Conservation (phyloP, 129 eudicot genomes). For the Centella asiatica region DNA sequence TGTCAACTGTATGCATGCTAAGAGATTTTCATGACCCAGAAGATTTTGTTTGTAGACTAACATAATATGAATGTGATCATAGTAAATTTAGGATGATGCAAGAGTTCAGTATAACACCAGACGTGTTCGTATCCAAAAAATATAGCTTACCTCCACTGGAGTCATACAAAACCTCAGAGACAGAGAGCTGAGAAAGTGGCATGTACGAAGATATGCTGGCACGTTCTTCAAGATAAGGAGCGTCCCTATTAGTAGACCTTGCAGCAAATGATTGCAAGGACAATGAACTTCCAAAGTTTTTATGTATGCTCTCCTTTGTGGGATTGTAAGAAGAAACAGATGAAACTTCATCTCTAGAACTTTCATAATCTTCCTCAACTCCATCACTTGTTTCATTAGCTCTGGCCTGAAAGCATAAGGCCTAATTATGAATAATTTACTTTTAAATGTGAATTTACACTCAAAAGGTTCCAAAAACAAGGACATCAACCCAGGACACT, state of each 20-base stretch:
- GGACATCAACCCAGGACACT: no score
- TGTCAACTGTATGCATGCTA: background rate
- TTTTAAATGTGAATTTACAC: slow-evolving; percentile 1
- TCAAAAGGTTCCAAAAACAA: no score
- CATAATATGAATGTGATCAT: background rate
- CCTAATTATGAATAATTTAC: no score
- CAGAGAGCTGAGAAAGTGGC: slow-evolving; percentile 60
- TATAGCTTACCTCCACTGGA: slow-evolving; percentile 61
- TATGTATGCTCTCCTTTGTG: slow-evolving; percentile 50
- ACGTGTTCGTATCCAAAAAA: slow-evolving; percentile 1
- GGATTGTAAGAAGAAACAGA: slow-evolving; percentile 89
- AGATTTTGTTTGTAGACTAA: background rate
- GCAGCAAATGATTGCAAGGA: slow-evolving; percentile 74
- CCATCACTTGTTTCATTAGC: slow-evolving; percentile 77
- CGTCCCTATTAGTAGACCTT: slow-evolving; percentile 63
- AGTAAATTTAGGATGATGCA: background rate
- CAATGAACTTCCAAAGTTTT: slow-evolving; percentile 70
- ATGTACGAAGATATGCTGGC: slow-evolving; percentile 55
- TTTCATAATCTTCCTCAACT: slow-evolving; percentile 79
- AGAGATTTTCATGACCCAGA: background rate
- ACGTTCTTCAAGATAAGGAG: slow-evolving; percentile 48
- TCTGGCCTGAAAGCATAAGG: slow-evolving; percentile 56
- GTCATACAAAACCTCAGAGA: slow-evolving; percentile 70
- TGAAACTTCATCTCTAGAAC: slow-evolving; percentile 72
- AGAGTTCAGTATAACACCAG: background rate